Evolutionary conservation across 106 monocot species (phyloP).

Genomic region (Gastrodia elata): DNA sequence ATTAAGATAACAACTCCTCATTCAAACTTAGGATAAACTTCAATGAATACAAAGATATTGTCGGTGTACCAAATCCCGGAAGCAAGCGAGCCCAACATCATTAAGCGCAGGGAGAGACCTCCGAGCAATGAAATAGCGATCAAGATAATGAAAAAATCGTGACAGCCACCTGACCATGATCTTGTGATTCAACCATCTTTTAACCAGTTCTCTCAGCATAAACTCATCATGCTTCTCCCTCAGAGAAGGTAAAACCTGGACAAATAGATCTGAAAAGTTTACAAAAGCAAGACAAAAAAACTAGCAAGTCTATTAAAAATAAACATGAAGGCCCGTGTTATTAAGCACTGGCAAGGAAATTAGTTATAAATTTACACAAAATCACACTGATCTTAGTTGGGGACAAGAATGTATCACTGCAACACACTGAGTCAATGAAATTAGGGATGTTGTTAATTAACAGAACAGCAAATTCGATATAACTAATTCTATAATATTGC

Average conservation of each 20-base stretch:
- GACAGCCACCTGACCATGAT: conserved; percentile 73
- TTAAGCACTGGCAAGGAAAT: not conserved
- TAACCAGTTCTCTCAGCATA: conserved; percentile 62
- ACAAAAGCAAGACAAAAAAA: not conserved
- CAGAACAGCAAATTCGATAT: not conserved
- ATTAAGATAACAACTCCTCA: not conserved
- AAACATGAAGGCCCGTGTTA: not conserved
- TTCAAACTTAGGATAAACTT: not conserved
- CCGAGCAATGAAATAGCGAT: conserved; percentile 55
- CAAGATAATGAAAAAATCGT: conserved; percentile 61
- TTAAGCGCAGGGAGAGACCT: conserved; percentile 51
- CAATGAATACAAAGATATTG: not conserved
- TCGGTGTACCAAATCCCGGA: conserved; percentile 42
- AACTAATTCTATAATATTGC: too few relatives aligned
- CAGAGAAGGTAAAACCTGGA: conserved; percentile 57
- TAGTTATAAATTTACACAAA: not conserved
- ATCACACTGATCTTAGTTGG: not conserved
- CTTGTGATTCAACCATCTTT: conserved; percentile 68
- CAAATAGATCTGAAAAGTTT: conserved; percentile 3
- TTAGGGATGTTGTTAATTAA: not conserved
- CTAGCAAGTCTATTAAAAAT: not conserved
- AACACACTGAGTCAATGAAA: not conserved
- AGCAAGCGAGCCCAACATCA: conserved; percentile 57
- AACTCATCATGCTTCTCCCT: conserved; percentile 75
- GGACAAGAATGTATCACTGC: not conserved